These are phyloP conservation scores for Carex pumila DNA, from an alignment of 176 grass and related monocot genomes.

Conservation along the genomic window DNA sequence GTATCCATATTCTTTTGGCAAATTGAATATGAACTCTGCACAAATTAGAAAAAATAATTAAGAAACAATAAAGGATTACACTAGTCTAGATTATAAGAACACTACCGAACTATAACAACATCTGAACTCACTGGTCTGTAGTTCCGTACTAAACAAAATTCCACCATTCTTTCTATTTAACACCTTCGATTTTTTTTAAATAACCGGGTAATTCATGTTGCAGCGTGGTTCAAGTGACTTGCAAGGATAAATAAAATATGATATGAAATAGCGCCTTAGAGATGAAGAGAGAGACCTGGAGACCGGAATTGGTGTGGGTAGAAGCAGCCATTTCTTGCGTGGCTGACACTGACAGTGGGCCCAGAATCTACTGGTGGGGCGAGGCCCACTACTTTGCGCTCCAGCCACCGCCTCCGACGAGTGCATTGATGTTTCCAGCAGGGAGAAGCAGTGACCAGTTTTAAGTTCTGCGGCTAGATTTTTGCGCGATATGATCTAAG, in stretches of 20 bases:
- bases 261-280: background rate
- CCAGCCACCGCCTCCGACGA: background rate
- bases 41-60: background rate
- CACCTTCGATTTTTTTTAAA: background rate
- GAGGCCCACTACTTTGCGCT: background rate
- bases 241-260: background rate
- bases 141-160: background rate
- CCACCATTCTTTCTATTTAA: background rate
- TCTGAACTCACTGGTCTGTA: no score
- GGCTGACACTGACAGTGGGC: background rate
- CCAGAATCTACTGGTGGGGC: background rate
- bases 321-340: conserved; percentile 1
- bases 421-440: background rate
- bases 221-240: background rate
- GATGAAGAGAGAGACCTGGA: background rate
- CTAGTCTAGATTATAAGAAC: no score
- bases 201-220: background rate
- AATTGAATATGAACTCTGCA: conserved; percentile 39
- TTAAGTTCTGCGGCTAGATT: background rate
- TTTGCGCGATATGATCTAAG: background rate
- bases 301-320: background rate
- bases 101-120: no score
- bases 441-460: background rate
- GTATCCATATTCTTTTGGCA: conserved; percentile 25
- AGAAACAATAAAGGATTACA: background rate